A percentile compares a stretch with the other conserved stretches of the same genome.
These are phyloP conservation scores for Sarocladium oryzae DNA, from an alignment of 2,329 filamentous ascomycete species.

Conservation along the genomic window DNA sequence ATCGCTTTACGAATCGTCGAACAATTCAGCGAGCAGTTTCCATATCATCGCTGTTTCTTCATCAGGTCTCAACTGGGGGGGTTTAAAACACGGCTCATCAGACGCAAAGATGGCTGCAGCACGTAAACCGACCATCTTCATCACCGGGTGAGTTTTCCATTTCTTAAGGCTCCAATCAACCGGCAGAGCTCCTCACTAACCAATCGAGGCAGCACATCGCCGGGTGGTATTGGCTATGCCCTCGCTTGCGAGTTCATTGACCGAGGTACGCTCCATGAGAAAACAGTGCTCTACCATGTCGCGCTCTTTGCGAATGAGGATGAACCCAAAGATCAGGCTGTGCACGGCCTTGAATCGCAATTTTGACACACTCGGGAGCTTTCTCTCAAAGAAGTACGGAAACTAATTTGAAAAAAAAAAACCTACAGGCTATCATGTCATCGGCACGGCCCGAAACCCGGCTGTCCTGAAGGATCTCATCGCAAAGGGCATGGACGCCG, in stretches of 20 bases:
- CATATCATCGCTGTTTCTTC: no score
- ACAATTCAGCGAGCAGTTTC: no score
- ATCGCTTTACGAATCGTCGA: no score
- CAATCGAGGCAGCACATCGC: slow-evolving; percentile 41
- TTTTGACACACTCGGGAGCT: no score
- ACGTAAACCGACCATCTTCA: slow-evolving; percentile 37
- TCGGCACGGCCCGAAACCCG: slow-evolving; percentile 15
- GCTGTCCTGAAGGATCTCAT: slow-evolving; percentile 14
- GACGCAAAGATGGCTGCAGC: no score
- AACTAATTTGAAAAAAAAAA: neutral
- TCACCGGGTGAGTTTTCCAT: slow-evolving; percentile 37
- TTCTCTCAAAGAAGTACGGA: no score
- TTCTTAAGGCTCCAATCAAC: no score
- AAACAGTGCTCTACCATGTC: neutral
- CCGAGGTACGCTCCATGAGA: slow-evolving; percentile 39
- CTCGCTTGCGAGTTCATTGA: slow-evolving; percentile 46
- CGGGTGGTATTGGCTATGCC: slow-evolving; percentile 52
- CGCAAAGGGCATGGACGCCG: slow-evolving; percentile 13
- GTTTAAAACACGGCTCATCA: no score
- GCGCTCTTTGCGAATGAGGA: no score
- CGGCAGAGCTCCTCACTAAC: slow-evolving; percentile 2
- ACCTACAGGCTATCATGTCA: slow-evolving; percentile 18
- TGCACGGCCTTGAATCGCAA: no score
- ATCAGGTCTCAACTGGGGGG: no score
- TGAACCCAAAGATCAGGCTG: no score